Base-by-base conservation (phyloP, 345 rosid species). In the Melaleuca quinquenervia region DNA sequence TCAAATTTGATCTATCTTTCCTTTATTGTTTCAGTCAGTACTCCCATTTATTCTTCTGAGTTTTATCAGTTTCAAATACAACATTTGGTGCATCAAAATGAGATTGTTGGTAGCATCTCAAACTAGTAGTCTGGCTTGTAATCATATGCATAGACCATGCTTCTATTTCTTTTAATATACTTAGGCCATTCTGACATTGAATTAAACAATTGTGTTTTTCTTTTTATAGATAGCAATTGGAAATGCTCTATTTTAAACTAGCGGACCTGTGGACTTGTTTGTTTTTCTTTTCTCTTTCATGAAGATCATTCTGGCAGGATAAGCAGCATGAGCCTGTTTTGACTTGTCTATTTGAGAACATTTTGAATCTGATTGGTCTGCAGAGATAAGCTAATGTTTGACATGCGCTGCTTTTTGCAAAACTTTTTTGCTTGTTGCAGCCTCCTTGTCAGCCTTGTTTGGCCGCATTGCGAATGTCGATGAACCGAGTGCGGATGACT, bases 401-500 rank as follows among this genome's bases (percentile, higher is more conserved):
- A 36, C 52, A 18, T 58, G 18, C 2, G 0, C 27, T 80, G 76
- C 48, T 18, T 56, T 52, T 15, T 85, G 53, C 50, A 26, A 51
- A 83, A 29, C 83, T 64, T 60, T 60, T 90, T 84, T 84, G 90
- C 76, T 86, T 84, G 85, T 10, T 91, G 90, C 93, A 98, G 99
- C 94, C 85, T 94, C 98, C 45, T 92, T 95, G 85, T 91, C 96
- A 78, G 97, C 98, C 32, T 90, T 98, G 88, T 98, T 98, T 90
- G 94, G 93, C 84, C 97, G 94, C 90, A 93, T 96, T 90, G 94
- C 92, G 26, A 94, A 87, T 87, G 93, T 90, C 86, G 98, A 93
- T 84, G 98, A 95, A 80, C 96, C 95, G 80, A 92, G 91, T 85
- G 89, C 94, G 5, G 98, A 94, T 70, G 99, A 95, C 85, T 89